These are phyloP conservation scores for Solanum chilense DNA, from an alignment of 257 asterid species.

Conservation along the genomic window DNA sequence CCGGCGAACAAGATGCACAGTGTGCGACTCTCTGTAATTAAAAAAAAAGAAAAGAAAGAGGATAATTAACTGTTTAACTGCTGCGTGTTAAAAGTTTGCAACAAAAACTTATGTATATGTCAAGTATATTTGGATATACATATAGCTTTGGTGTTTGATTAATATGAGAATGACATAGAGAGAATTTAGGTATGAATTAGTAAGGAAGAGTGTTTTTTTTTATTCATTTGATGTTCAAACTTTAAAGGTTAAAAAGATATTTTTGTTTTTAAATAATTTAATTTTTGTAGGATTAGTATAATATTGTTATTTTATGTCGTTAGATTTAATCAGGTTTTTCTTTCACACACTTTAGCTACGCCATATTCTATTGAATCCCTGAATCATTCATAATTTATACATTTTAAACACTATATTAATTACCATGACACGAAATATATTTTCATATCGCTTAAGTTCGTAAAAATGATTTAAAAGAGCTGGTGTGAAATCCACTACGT, in stretches of 20 bases:
- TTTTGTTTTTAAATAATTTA: background rate
- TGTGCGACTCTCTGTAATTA: background rate
- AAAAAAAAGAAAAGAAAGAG: background rate
- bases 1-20: background rate
- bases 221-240: background rate
- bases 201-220: background rate
- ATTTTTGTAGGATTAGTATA: background rate
- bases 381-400: no score
- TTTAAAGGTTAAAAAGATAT: background rate
- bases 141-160: background rate
- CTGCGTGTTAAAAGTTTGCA: background rate
- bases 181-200: background rate
- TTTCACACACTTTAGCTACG: rapidly evolving
- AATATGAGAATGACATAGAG: background rate
- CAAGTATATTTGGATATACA: background rate
- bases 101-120: background rate
- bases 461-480: no score
- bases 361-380: rapidly evolving
- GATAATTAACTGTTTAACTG: background rate
- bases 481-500: no score
- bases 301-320: background rate
- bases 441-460: background rate
- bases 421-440: background rate
- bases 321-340: background rate
- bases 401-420: no score